Evolutionary conservation across 2,329 filamentous ascomycete genomes (phyloP), one percentile per base, ranked within the genome.

Genomic region (Colletotrichum siamense): DNA sequence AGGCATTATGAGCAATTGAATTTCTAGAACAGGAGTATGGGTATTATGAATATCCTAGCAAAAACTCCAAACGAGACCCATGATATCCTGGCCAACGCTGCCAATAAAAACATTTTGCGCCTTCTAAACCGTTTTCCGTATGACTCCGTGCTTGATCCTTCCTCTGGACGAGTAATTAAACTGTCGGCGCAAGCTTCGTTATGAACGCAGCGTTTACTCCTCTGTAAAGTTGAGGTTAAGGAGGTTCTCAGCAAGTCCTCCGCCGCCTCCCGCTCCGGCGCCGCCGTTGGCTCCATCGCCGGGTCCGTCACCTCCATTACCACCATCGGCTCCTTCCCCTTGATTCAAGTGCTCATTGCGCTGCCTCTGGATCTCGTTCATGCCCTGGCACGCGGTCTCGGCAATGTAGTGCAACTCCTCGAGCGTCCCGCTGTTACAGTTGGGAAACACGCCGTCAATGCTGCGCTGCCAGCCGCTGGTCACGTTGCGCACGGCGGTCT

Each of bases 371-470:
- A 87, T 82, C 80, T 86, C 83, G 44, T 84, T 85, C 85, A 88
- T 86, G 32, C 86, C 87, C 69, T 84, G 82, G 75, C 84, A 86
- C 6, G 86, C 86, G 69, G 82, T 86, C 75, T 88, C 84, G 15
- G 86, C 86, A 73, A 89, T 88, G 64, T 84, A 83, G 69, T 87
- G 85, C 73, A 89, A 81, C 76, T 86, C 85, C 39, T 86, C 82
- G n/a, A 88, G 83, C 9, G 87, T 88, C 30, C 82, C 85, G 22
- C 82, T 82, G 74, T 88, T 88, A 78, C 83, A 84, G 79, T 88
- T 88, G 30, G 83, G 82, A 73, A 88, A 89, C 7, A 85, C 78
- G 39, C 86, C 86, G 77, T 89, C 87, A 72, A 89, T 85, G 71
- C 85, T 85, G 70, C 82, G 83, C 77, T 85, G 84, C 85, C 86